Base-by-base conservation (phyloP, 345 rosid species). In the Draba incana region DNA sequence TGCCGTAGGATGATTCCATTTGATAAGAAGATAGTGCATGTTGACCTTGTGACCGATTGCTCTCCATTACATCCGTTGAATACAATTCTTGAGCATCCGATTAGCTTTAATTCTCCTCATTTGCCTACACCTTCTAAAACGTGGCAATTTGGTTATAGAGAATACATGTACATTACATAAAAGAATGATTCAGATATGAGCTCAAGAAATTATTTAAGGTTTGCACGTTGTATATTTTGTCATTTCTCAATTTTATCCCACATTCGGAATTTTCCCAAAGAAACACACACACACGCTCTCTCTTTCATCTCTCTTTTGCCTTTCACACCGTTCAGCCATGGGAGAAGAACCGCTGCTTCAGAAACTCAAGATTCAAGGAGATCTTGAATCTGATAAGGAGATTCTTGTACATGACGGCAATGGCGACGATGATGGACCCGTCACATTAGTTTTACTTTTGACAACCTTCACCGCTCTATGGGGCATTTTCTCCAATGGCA, bases 401-500 rank as follows among this genome's bases (percentile, higher is more conserved):
- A 16, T 13, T 14, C 4, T 4, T 43, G 48, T 38, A 4, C n/a
- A 46, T 10, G 20, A 52, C 4, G 41, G 10, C 2, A n/a, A n/a
- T n/a, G n/a, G n/a, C n/a, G 55, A 44, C 11, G 38, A 10, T 35
- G 69, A 75, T 23, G 74, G 54, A 2, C 66, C 78, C 25, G 64
- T 70, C 39, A 76, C 86, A 35, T 52, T 60, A 2, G 24, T 59
- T 39, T 24, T 76, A 50, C 71, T 76, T 31, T 42, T 70, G 33
- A 45, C 75, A 44, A 76, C 79, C 39, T 45, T 70, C 57, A 70
- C 75, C 65, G 72, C 59, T 44, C 68, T 76, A 15, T 76, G 72
- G 10, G 62, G 79, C 24, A 57, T 45, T 28, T 76, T 64, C 58
- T 70, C 76, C 39, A 70, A 64, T 76, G 79, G 79, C 62, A 57